These are phyloP conservation scores for Skeletonema tropicum DNA, from an alignment of 108 stramenopile genomes.

Conservation along the genomic window DNA sequence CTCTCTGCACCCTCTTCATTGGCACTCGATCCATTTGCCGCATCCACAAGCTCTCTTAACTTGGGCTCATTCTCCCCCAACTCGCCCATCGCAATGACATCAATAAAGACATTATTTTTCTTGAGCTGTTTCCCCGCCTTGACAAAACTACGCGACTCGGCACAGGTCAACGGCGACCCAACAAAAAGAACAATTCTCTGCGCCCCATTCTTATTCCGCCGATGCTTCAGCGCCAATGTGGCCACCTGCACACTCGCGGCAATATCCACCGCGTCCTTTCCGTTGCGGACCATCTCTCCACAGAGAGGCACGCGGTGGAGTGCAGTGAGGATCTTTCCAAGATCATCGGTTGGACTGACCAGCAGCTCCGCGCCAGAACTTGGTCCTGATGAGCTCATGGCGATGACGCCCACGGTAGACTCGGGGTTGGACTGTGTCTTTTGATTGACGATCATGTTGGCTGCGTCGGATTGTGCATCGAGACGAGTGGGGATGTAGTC, in stretches of 20 bases:
- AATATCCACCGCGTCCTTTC: slow-evolving; percentile 64
- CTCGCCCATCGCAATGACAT: slow-evolving; percentile 95
- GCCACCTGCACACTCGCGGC: slow-evolving; percentile 91
- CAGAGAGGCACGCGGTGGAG: slow-evolving; percentile 68
- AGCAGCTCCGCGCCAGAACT: slow-evolving; percentile 89
- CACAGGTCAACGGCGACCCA: slow-evolving; percentile 70
- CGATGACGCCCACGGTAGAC: slow-evolving; percentile 94
- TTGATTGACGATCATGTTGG: slow-evolving; percentile 90
- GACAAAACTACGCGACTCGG: slow-evolving; percentile 57
- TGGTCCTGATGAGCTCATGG: slow-evolving; percentile 55
- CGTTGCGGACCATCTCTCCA: slow-evolving; percentile 20
- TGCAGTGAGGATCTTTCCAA: slow-evolving; percentile 91
- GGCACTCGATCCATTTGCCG: slow-evolving; percentile 83
- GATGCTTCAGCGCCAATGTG: slow-evolving; percentile 95
- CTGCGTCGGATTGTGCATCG: slow-evolving; percentile 97
- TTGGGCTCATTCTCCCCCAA: slow-evolving; percentile 88
- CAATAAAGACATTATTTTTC: slow-evolving; percentile 96
- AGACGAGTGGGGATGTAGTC: slow-evolving; percentile 98
- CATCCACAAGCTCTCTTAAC: slow-evolving; percentile 90
- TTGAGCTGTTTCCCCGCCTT: slow-evolving; percentile 90
- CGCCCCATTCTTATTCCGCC: slow-evolving; percentile 96
- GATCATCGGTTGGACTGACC: slow-evolving; percentile 93
- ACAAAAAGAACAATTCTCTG: slow-evolving; percentile 96
- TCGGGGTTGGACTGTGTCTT: slow-evolving; percentile 96
- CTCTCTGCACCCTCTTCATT: slow-evolving; percentile 76